These are phyloP conservation scores for Phytophthora brassicae DNA, from an alignment of 352 stramenopile genomes.

Conservation along the genomic window DNA sequence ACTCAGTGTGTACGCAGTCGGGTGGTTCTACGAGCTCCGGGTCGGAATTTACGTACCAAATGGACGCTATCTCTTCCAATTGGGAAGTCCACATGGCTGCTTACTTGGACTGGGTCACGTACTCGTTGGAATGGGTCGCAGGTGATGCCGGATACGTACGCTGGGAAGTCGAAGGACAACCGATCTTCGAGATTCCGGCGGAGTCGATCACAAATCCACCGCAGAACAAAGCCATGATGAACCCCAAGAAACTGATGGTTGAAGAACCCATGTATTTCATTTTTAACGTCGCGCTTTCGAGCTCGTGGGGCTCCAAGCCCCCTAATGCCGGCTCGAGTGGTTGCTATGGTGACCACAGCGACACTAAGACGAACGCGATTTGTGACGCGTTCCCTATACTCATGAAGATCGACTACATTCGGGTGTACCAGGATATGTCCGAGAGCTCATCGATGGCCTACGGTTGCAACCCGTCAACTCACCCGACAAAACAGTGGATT, in stretches of 20 bases:
- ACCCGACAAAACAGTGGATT: slow-evolving; percentile 67
- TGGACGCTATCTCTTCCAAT: slow-evolving; percentile 91
- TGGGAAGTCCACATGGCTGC: slow-evolving; percentile 74
- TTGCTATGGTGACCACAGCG: slow-evolving; percentile 35
- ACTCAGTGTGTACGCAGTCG: slow-evolving; percentile 23
- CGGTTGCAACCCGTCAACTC: slow-evolving; percentile 49
- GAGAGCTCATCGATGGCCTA: slow-evolving; percentile 40
- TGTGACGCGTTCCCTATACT: slow-evolving; percentile 69
- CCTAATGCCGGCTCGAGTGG: slow-evolving; percentile 33
- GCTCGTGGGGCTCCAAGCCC: slow-evolving; percentile 66
- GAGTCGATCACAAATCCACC: slow-evolving; percentile 52
- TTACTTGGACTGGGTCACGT: slow-evolving; percentile 75
- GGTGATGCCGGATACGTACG: slow-evolving; percentile 50
- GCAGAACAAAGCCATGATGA: slow-evolving; percentile 46
- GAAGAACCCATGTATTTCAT: slow-evolving; percentile 92
- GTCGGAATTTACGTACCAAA: slow-evolving; percentile 62
- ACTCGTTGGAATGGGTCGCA: slow-evolving; percentile 60
- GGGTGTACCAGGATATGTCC: slow-evolving; percentile 39
- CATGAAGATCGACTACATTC: slow-evolving; percentile 80
- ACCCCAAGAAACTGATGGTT: slow-evolving; percentile 85
- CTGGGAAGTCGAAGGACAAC: slow-evolving; percentile 75
- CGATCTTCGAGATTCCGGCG: slow-evolving; percentile 86
- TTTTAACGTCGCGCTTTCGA: slow-evolving; percentile 90
- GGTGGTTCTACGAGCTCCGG: slow-evolving; percentile 27
- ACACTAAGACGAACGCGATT: slow-evolving; percentile 40